A percentile compares a stretch with the other conserved stretches of the same genome.
Conservation (phyloP, 2,329 filamentous ascomycete species). For the Emergomyces africanus region DNA sequence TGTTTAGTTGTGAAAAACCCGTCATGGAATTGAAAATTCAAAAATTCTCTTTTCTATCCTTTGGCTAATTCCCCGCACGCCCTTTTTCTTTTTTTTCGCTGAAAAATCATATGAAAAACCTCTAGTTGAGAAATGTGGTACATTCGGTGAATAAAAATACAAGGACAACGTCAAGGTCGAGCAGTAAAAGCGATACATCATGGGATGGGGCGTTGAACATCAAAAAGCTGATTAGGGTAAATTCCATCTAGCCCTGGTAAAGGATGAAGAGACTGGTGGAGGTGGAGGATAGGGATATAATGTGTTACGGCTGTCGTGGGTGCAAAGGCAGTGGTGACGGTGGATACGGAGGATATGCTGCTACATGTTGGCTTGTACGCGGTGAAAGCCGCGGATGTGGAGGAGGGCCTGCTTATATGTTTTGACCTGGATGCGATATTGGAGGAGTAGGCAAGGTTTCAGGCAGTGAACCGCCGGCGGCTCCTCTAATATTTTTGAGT, state of each 20-base stretch:
- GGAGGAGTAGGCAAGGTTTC: neutral
- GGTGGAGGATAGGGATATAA: neutral
- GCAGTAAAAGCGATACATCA: neutral
- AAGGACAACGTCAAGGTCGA: neutral
- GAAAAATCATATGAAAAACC: neutral
- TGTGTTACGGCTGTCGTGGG: neutral
- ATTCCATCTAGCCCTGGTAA: neutral
- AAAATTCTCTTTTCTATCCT: neutral
- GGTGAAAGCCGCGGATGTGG: neutral
- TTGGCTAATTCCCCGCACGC: neutral
- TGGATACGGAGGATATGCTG: neutral
- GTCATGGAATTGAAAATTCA: neutral
- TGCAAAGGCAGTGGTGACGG: neutral
- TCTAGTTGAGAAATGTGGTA: neutral
- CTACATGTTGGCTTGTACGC: neutral
- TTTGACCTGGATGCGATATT: neutral
- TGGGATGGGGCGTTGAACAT: neutral
- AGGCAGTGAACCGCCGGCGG: neutral
- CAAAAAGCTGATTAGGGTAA: neutral
- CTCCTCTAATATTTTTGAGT: constrained; percentile 1
- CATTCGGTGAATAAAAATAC: neutral
- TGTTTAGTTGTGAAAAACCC: neutral
- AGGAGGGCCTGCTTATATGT: neutral
- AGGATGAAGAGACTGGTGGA: neutral
- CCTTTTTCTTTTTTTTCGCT: too few relatives aligned